Evolutionary conservation across 306 rosid genomes (phyloP), one percentile per base, ranked within the genome.

Genomic region (Malus asiatica): DNA sequence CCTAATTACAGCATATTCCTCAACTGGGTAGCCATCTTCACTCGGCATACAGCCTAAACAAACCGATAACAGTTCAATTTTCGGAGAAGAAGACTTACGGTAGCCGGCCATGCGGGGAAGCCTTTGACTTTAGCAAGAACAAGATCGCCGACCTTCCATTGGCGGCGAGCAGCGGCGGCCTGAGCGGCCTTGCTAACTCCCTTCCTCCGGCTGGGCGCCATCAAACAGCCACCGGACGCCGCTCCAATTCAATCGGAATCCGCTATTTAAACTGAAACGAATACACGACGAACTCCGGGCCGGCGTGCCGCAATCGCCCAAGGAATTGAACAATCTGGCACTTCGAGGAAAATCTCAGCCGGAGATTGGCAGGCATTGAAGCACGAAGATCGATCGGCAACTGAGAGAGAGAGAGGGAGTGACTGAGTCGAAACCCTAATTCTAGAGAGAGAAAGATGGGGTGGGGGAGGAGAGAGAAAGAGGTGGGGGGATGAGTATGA

Each of bases 51-150:
- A 6, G 51, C 58, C 3, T 14, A 66, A 71, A 15, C 2, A 4
- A 71, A 4, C 62, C 66, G 44, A 52, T 69, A 51, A 29, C 25
- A 40, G 62, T 58, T 58, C 11, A 55, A 0, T 58, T 66, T 27
- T 29, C 57, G 25, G 1, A 22, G 29, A 15, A 20, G 5, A 71
- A 48, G 12, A 77, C 84, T 38, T 75, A 92, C 98, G 85, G 89
- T 90, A 45, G 98, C 98, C 70, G 98, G 98, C 98, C 98, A 94
- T 75, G 97, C 93, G 83, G 98, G 97, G 83, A 89, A 94, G 13
- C 98, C 98, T 69, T 94, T 94, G 60, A 94, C 91, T 78, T 94
- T 94, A 64, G 98, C 98, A 9, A 92, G 97, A 29, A 94, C 98
- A 16, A 94, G 97, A 94, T 94, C 97, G 71, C 98, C 98, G 48